Evolutionary conservation across 306 rosid species (phyloP).

Genomic region (Cucurbita ficifolia): DNA sequence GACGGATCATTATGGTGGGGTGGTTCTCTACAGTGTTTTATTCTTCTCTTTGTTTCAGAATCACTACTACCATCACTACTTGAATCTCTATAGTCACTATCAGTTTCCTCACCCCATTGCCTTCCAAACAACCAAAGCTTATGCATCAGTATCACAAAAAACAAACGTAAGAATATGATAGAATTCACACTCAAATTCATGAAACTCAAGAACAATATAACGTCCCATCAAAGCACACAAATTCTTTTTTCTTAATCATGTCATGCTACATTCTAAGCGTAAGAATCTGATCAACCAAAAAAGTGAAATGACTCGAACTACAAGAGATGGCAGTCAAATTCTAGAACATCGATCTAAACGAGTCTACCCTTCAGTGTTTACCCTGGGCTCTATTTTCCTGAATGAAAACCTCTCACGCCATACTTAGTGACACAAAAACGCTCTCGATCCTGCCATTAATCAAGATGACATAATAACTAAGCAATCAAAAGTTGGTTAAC

Average conservation of each 20-base stretch:
- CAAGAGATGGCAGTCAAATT: neutral
- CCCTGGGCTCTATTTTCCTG: neutral
- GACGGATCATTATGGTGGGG: conserved; percentile 11
- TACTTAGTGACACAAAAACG: neutral
- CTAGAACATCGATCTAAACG: neutral
- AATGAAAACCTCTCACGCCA: neutral
- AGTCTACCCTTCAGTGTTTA: neutral
- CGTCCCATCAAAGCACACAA: neutral
- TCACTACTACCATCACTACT: conserved; percentile 34
- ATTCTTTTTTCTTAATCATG: neutral
- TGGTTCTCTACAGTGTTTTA: conserved; percentile 16
- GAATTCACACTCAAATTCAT: neutral
- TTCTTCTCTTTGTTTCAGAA: conserved; percentile 24
- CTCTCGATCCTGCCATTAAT: neutral
- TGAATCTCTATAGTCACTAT: conserved; percentile 30
- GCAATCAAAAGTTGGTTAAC: neutral
- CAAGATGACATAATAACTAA: neutral
- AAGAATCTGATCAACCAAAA: neutral
- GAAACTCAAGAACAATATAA: neutral
- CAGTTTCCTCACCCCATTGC: conserved; percentile 26
- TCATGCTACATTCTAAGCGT: neutral
- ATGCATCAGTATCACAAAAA: neutral
- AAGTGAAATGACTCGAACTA: neutral
- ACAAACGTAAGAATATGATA: neutral
- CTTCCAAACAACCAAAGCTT: conserved; percentile 15